Evolutionary conservation across 306 rosid species (phyloP).

Genomic region (Prunus salicina): DNA sequence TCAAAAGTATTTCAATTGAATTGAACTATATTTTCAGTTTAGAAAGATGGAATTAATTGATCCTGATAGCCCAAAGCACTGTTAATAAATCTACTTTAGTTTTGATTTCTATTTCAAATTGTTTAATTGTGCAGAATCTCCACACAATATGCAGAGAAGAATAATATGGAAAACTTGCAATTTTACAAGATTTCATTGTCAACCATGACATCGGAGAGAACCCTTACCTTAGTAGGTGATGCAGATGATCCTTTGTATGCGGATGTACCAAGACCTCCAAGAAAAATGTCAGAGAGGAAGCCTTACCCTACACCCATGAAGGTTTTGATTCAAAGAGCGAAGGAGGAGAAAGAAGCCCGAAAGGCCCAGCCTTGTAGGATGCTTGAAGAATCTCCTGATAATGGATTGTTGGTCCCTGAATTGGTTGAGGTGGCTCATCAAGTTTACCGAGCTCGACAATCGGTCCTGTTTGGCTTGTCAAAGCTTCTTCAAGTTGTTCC

Average conservation of each 20-base stretch:
- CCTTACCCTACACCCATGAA: too few relatives aligned
- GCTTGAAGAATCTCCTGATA: slow-evolving; percentile 61
- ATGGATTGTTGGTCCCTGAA: slow-evolving; percentile 75
- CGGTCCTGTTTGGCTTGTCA: slow-evolving; percentile 46
- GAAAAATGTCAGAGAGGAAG: slow-evolving; percentile 57
- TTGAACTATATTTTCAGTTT: too few relatives aligned
- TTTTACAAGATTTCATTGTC: slow-evolving; percentile 11
- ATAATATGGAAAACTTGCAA: not conserved
- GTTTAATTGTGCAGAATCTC: not conserved
- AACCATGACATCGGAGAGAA: slow-evolving; percentile 24
- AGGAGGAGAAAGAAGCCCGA: slow-evolving; percentile 54
- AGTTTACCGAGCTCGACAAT: slow-evolving; percentile 53
- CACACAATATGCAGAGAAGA: slow-evolving; percentile 29
- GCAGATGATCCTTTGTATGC: slow-evolving; percentile 33
- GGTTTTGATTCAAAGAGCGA: too few relatives aligned
- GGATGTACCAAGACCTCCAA: slow-evolving; percentile 57
- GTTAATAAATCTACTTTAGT: too few relatives aligned
- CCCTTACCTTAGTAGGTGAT: not conserved
- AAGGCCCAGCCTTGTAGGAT: slow-evolving; percentile 60
- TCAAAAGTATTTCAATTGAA: too few relatives aligned
- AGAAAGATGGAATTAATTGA: too few relatives aligned
- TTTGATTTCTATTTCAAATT: not conserved
- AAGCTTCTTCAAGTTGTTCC: slow-evolving; percentile 52
- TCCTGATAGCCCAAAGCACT: too few relatives aligned
- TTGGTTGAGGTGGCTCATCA: slow-evolving; percentile 59